Percentiles rank a stretch among this genome's conserved stretches.
phyloP scores from a whole-genome alignment of 805 yeast genomes.

The Candida sithepensis region DNA sequence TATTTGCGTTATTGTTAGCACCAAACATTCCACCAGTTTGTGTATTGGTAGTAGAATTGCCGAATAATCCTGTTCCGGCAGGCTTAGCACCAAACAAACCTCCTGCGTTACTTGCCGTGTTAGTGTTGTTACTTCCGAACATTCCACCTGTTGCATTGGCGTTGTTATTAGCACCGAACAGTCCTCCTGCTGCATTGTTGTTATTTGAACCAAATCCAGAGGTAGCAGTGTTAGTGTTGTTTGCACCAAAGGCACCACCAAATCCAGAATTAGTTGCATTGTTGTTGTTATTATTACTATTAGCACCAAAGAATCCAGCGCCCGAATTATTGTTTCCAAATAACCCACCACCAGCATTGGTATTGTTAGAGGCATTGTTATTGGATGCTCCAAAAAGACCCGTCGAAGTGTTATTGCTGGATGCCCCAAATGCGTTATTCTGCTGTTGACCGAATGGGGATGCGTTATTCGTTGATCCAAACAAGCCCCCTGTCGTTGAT shows the following conservation, averaged over 20 bases:
- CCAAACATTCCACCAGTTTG: slow-evolving; percentile 33
- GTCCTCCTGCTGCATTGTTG: slow-evolving; percentile 17
- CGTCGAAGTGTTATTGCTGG: slow-evolving; percentile 20
- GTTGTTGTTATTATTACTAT: neutral
- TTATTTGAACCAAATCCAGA: slow-evolving; percentile 17
- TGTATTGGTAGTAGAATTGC: slow-evolving; percentile 6
- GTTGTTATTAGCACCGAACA: slow-evolving; percentile 21
- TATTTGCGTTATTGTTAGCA: slow-evolving; percentile 21
- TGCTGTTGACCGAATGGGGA: slow-evolving; percentile 20
- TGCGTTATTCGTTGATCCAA: slow-evolving; percentile 21
- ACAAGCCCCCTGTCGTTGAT: slow-evolving; percentile 31
- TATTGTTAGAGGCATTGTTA: slow-evolving; percentile 8
- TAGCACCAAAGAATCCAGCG: slow-evolving; percentile 29
- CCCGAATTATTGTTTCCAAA: slow-evolving; percentile 12
- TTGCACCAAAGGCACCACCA: slow-evolving; percentile 12
- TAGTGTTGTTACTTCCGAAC: slow-evolving; percentile 19
- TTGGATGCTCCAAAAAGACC: slow-evolving; percentile 21
- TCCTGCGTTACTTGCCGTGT: slow-evolving; percentile 18
- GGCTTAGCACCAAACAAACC: slow-evolving; percentile 30
- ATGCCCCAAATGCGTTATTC: slow-evolving; percentile 38
- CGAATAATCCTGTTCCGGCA: slow-evolving; percentile 5
- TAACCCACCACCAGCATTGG: slow-evolving; percentile 5
- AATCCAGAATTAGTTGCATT: slow-evolving; percentile 12
- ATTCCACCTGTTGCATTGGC: slow-evolving; percentile 17
- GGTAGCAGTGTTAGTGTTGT: slow-evolving; percentile 16